phyloP scores from a whole-genome alignment of 1,284 basidiomycete genomes.

The Pascua sp. region DNA sequence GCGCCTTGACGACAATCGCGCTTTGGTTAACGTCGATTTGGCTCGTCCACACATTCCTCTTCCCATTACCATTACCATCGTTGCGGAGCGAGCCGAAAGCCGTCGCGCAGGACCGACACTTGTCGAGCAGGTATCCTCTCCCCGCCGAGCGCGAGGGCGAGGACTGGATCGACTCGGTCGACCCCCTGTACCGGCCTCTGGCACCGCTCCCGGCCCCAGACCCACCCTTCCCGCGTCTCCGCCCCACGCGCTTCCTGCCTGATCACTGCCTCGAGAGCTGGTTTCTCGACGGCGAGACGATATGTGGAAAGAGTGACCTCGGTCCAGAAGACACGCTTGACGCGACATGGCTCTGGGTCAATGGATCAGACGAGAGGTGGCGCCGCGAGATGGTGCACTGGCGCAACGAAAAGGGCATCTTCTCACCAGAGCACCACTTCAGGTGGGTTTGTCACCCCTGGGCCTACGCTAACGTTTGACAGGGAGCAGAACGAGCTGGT shows the following conservation, averaged over 20 bases:
- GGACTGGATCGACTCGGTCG: slow-evolving; percentile 30
- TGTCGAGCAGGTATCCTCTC: no score
- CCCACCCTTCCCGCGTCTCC: slow-evolving; percentile 37
- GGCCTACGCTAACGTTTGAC: background rate
- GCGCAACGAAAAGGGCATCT: slow-evolving; percentile 23
- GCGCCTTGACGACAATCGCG: slow-evolving; percentile 20
- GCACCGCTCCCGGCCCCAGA: slow-evolving; percentile 27
- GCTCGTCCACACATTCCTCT: slow-evolving; percentile 25
- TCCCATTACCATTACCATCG: slow-evolving; percentile 27
- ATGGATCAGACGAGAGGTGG: slow-evolving; percentile 44
- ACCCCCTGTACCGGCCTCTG: slow-evolving; percentile 34
- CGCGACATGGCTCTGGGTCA: slow-evolving; percentile 47
- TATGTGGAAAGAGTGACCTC: slow-evolving; percentile 31
- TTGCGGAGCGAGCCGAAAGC: no score
- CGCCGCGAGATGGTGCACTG: slow-evolving; percentile 27
- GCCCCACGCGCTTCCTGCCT: slow-evolving; percentile 37
- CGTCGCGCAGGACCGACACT: no score
- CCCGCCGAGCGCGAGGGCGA: slow-evolving; percentile 29
- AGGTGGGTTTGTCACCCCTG: slow-evolving; percentile 22
- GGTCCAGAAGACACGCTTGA: slow-evolving; percentile 43
- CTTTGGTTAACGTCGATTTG: slow-evolving; percentile 27
- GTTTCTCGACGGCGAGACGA: slow-evolving; percentile 39
- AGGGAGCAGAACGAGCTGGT: slow-evolving; percentile 46
- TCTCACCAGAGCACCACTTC: slow-evolving; percentile 42
- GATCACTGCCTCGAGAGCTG: slow-evolving; percentile 40